A percentile compares a stretch with the other conserved stretches of the same genome.
Conservation (phyloP, 257 asterid species). For the Petrea volubilis region DNA sequence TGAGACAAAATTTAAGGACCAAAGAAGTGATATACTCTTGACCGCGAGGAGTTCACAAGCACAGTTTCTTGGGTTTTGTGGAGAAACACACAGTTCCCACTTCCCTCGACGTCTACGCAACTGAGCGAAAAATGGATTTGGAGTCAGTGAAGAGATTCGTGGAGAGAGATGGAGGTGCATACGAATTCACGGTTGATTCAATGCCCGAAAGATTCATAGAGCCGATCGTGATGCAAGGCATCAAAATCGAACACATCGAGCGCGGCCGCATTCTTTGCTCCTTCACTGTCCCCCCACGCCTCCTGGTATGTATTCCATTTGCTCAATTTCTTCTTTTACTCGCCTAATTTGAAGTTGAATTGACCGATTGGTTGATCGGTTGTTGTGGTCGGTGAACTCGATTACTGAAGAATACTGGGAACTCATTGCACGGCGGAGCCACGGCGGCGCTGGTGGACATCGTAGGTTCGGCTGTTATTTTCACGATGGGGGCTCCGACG, state of each 20-base stretch:
- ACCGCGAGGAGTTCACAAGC: neutral
- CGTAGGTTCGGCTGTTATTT: constrained; percentile 61
- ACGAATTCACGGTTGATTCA: constrained; percentile 53
- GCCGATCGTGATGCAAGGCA: constrained; percentile 67
- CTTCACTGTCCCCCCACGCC: constrained; percentile 69
- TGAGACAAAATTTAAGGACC: neutral
- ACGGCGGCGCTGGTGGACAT: constrained; percentile 76
- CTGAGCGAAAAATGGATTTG: constrained; percentile 44
- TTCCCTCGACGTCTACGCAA: neutral
- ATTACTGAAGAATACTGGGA: constrained; percentile 49
- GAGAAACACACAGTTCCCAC: neutral
- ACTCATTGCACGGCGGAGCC: constrained; percentile 78
- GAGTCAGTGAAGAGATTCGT: constrained; percentile 53
- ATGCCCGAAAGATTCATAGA: constrained; percentile 64
- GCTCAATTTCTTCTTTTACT: neutral
- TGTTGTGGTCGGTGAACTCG: constrained; percentile 13
- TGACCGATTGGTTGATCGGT: neutral
- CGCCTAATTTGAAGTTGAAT: neutral
- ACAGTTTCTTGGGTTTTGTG: neutral
- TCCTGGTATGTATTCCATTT: constrained; percentile 45
- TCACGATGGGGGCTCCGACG: constrained; percentile 51
- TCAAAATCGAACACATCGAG: constrained; percentile 56
- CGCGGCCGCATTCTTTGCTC: constrained; percentile 76
- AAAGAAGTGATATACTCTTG: neutral
- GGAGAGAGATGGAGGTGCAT: constrained; percentile 45